Conservation (phyloP, 192 early-diverging fungal genomes). For the Umbelopsis isabellina region DNA sequence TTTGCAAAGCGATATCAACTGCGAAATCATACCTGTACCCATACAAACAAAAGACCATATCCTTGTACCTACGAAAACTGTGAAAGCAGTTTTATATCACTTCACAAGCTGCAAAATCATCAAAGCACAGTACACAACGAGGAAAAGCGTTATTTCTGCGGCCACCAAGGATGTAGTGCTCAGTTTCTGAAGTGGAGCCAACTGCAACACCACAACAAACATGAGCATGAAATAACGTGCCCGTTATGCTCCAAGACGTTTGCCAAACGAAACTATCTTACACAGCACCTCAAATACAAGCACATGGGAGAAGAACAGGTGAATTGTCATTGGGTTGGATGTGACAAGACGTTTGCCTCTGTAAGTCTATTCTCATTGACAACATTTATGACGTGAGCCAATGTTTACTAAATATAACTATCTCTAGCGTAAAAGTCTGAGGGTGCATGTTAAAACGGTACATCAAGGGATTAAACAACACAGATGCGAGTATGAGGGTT, state of each 20-base stretch:
- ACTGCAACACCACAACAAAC: not conserved
- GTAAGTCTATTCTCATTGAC: not conserved
- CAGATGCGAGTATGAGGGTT: constrained; percentile 36
- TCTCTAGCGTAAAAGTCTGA: not conserved
- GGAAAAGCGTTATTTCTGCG: constrained; percentile 41
- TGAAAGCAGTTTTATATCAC: constrained; percentile 40
- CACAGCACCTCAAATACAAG: constrained; percentile 30
- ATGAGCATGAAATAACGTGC: not conserved
- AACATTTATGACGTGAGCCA: not conserved
- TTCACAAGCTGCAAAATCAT: constrained; percentile 44
- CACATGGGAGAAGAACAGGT: constrained; percentile 31
- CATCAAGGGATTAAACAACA: constrained; percentile 19
- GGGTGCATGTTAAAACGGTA: not conserved
- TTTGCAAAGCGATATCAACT: constrained; percentile 45
- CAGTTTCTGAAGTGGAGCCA: constrained; percentile 43
- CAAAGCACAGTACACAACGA: constrained; percentile 30
- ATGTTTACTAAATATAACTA: not conserved
- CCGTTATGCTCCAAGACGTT: constrained; percentile 7
- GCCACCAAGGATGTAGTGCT: constrained; percentile 33
- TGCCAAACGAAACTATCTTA: constrained; percentile 24
- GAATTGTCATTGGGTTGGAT: constrained; percentile 40
- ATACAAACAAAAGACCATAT: constrained; percentile 43
- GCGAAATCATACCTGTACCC: constrained; percentile 44
- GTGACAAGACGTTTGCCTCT: constrained; percentile 32
- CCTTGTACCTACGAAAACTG: constrained; percentile 43